Evolutionary conservation across 2,329 filamentous ascomycete species (phyloP), one percentile per base, ranked within the genome.

Genomic region (Neofusicoccum ribis): DNA sequence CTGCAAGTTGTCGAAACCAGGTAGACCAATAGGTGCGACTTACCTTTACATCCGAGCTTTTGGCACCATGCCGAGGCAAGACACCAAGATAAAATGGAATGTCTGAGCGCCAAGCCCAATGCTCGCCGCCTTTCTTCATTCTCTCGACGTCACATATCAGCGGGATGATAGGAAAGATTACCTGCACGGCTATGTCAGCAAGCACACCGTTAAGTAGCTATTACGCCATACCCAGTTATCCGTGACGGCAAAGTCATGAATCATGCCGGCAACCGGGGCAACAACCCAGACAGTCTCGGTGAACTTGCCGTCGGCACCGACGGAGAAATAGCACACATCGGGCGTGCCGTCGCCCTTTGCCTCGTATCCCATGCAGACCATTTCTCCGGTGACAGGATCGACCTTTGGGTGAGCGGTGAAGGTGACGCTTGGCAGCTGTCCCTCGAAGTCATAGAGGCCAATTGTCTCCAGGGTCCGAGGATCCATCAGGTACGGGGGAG

Each of bases 211-310:
- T 0, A 7, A 31, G 27, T 31, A 5, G 1, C 2, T 31, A 31
- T 5, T 31, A 7, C 1, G 3, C 5, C 27, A 31, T 61, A 72
- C 60, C 63, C 65, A 80, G 50, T 81, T 80, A 5, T 80, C 72
- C 0, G 78, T 81, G 1, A 80, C 72, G 0, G 73, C 78, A 62
- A 77, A 78, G 59, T 82, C 79, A 69, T 81, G 80, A 39, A 81
- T 80, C 75, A 80, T 77, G 0, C 70, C 78, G 2, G 71, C 71
- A 1, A 77, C 72, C 1, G 78, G 79, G 0, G 74, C 68, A 7
- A 76, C 68, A 15, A 79, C 52, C 77, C 78, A 80, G 2, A 73
- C 68, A 0, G 66, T 69, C 52, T 80, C 71, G 0, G 67, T 71
- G 5, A 76, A 70, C 14, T 69, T 72, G 8, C 79, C 77, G 37